Conservation (phyloP, 2,329 filamentous ascomycete species). For the Aspergillus eucalypticola region DNA sequence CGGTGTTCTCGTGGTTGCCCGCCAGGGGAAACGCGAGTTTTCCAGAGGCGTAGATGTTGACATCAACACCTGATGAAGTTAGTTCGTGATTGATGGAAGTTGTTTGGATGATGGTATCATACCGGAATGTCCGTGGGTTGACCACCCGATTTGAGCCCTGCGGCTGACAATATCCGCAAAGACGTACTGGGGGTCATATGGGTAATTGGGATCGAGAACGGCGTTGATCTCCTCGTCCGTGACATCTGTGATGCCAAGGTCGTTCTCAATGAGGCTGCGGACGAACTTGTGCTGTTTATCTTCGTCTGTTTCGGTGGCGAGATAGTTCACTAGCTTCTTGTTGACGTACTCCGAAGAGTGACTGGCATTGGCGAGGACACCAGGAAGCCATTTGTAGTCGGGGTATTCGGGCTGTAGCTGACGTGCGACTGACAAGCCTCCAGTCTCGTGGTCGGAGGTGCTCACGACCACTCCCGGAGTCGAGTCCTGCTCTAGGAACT, state of each 20-base stretch:
- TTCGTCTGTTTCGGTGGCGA: slow-evolving; percentile 47
- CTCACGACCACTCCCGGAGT: slow-evolving; percentile 76
- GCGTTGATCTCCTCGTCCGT: slow-evolving; percentile 68
- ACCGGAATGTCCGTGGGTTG: slow-evolving; percentile 82
- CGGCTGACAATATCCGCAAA: slow-evolving; percentile 86
- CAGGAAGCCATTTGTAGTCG: slow-evolving; percentile 77
- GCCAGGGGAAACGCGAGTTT: slow-evolving; percentile 62
- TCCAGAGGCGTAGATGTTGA: slow-evolving; percentile 88
- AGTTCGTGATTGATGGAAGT: slow-evolving; percentile 7
- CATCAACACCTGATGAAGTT: slow-evolving; percentile 69
- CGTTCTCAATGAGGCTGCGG: slow-evolving; percentile 65
- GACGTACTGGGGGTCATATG: slow-evolving; percentile 57
- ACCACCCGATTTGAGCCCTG: slow-evolving; percentile 89
- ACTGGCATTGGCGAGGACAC: slow-evolving; percentile 76
- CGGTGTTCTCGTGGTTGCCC: slow-evolving; percentile 94
- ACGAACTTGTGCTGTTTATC: slow-evolving; percentile 64
- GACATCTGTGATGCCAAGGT: slow-evolving; percentile 76
- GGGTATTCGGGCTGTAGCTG: slow-evolving; percentile 67
- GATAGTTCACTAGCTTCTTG: slow-evolving; percentile 60
- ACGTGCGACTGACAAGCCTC: slow-evolving; percentile 78
- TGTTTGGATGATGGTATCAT: slow-evolving; percentile 14
- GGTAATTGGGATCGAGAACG: slow-evolving; percentile 60
- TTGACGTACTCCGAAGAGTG: slow-evolving; percentile 71
- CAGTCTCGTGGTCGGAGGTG: slow-evolving; percentile 96
- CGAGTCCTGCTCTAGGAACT: slow-evolving; percentile 76